Conservation (phyloP, 2,329 filamentous ascomycete genomes). For the Monosporascus sp. region DNA sequence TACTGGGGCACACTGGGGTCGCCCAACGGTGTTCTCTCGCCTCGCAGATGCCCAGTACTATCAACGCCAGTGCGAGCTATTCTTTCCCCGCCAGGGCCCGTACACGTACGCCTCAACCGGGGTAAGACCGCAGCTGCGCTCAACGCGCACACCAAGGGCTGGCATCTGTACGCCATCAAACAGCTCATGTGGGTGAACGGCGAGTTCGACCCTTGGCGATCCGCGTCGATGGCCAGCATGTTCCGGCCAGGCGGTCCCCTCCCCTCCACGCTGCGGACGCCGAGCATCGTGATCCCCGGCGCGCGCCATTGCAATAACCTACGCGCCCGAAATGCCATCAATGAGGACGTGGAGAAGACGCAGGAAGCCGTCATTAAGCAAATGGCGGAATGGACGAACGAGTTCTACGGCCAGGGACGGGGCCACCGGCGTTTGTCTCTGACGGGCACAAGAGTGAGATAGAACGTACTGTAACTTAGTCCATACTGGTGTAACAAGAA, state of each 20-base stretch:
- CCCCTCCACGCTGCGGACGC: constrained; percentile 37
- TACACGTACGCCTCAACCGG: constrained; percentile 41
- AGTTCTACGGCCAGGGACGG: constrained; percentile 6
- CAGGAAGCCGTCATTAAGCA: constrained; percentile 9
- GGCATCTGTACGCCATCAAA: constrained; percentile 44
- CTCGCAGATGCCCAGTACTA: constrained; percentile 47
- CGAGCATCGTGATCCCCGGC: constrained; percentile 48
- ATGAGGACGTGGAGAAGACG: constrained; percentile 6
- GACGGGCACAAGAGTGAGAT: neutral
- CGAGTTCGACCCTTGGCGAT: constrained; percentile 55
- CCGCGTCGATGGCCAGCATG: constrained; percentile 46
- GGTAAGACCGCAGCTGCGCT: constrained; percentile 42
- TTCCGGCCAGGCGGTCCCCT: constrained; percentile 51
- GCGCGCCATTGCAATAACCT: constrained; percentile 54
- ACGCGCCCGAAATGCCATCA: constrained; percentile 36
- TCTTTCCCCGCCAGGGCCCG: constrained; percentile 47
- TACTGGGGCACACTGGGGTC: constrained; percentile 40
- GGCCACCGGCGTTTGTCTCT: neutral
- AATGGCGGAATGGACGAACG: constrained; percentile 10
- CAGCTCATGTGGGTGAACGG: constrained; percentile 55
- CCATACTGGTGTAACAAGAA: too few species aligned
- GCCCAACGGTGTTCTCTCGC: constrained; percentile 45
- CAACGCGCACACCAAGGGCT: constrained; percentile 52
- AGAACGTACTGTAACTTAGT: neutral
- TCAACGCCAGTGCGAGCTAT: constrained; percentile 48